phyloP scores from a whole-genome alignment of 1,139 yeast genomes.

The Casaregolazyma suthepensis region DNA sequence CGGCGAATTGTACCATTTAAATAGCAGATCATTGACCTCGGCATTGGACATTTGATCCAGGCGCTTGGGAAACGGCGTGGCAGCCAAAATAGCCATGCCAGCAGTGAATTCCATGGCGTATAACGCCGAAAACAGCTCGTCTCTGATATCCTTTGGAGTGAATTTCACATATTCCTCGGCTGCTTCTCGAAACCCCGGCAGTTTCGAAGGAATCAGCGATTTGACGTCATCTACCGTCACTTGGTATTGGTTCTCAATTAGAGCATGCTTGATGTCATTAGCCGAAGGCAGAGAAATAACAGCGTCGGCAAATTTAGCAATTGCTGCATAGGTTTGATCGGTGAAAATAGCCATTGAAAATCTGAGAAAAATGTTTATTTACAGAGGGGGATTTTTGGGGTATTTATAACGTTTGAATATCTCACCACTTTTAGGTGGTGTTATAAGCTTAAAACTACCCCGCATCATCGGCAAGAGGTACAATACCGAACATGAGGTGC shows the following conservation, averaged over 20 bases:
- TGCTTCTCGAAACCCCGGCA: constrained; percentile 23
- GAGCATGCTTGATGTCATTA: constrained; percentile 11
- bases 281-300: constrained; percentile 20
- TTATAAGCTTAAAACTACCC: neutral
- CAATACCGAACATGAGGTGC: neutral
- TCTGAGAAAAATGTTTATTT: neutral
- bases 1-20: constrained; percentile 20
- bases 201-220: constrained; percentile 20
- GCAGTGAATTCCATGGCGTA: constrained; percentile 21
- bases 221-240: constrained; percentile 17
- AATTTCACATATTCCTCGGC: constrained; percentile 10
- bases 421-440: neutral
- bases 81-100: constrained; percentile 23
- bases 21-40: constrained; percentile 17
- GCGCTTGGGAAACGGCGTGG: constrained; percentile 15
- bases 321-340: neutral
- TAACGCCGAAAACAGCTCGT: constrained; percentile 18
- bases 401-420: neutral
- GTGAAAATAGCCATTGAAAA: neutral
- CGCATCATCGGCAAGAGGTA: neutral
- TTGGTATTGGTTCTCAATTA: constrained; percentile 9
- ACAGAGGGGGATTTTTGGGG: neutral
- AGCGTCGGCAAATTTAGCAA: constrained; percentile 19
- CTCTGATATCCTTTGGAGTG: constrained; percentile 11
- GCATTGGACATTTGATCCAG: constrained; percentile 24